Evolutionary conservation across 441 rosid genomes (phyloP), one percentile per base, ranked within the genome.

Genomic region (Adansonia grandidieri): DNA sequence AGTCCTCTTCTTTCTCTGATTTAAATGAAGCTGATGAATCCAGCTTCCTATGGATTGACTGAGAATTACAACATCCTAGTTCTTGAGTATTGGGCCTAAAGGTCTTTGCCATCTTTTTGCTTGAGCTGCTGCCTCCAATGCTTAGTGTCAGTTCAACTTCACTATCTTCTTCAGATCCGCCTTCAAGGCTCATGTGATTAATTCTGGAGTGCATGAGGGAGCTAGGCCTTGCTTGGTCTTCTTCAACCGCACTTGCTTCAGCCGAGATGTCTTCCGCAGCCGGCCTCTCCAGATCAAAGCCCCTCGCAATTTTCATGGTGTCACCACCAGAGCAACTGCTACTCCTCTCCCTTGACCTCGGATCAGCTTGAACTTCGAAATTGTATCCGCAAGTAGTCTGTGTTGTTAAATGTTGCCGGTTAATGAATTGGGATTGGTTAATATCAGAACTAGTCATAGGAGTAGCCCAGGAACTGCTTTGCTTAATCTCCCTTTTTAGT

Each of bases 121-220:
- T 54, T 47, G 83, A 74, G 60, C 76, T 71, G 65, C 77, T 75
- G 8, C 78, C 82, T 78, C 97, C 98, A 56, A 92, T 88, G 82
- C 98, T 88, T 68, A 94, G 61, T 20, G 93, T 92, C 77, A 94
- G 85, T 78, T 92, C 97, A 47, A 92, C 85, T n/a, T 88, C 89
- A 50, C 78, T 80, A 14, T 89, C 91, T 14, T 84, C 88, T 17
- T 82, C 81, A 42, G 76, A 84, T 32, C 37, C 37, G 45, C 84
- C 84, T 14, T 81, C 77, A 7, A 48, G 74, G 66, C 80, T 81
- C 69, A 45, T 80, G 54, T 71, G 81, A 28, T 54, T 51, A 22
- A 50, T 68, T 69, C 58, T 78, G 15, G n/a, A 8, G n/a, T 74
- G 72, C 57, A 37, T 44, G 50, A 11, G 47, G 47, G 76, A 57